These are phyloP conservation scores for Plasmopara muralis DNA, from an alignment of 352 stramenopile species.

Conservation along the genomic window DNA sequence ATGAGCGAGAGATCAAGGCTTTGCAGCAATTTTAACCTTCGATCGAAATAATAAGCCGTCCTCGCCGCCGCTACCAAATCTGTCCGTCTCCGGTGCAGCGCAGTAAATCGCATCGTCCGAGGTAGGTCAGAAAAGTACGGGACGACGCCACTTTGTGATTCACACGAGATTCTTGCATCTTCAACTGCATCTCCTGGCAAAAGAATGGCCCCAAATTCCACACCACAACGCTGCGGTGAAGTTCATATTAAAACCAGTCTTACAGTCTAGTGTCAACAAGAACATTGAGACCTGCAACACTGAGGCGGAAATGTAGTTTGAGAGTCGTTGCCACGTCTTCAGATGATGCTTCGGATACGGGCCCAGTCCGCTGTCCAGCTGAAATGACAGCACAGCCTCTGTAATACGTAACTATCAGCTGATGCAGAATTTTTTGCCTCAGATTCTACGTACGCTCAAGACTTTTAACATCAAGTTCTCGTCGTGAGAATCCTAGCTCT, in stretches of 20 bases:
- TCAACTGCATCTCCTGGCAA: conserved; percentile 60
- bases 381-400: conserved; percentile 67
- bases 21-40: conserved; percentile 31
- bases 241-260: conserved; percentile 1
- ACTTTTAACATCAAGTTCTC: conserved; percentile 57
- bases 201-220: conserved; percentile 57
- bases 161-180: conserved; percentile 21
- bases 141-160: conserved; percentile 24
- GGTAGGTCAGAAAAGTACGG: conserved; percentile 72
- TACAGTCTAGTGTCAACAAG: background rate
- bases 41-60: conserved; percentile 75
- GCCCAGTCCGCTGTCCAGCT: conserved; percentile 72
- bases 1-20: conserved; percentile 1
- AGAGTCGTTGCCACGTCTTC: conserved; percentile 65
- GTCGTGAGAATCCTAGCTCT: conserved; percentile 51
- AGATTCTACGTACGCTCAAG: conserved; percentile 45
- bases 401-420: conserved; percentile 2
- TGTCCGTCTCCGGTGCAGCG: conserved; percentile 30
- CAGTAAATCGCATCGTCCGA: conserved; percentile 66
- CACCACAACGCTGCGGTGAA: conserved; percentile 44
- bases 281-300: conserved; percentile 42
- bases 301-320: conserved; percentile 50
- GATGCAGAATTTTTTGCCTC: background rate
- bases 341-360: conserved; percentile 74
- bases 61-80: conserved; percentile 40